These are phyloP conservation scores for Bipolaris gigantea DNA, from an alignment of 2,329 filamentous ascomycete species.

Conservation along the genomic window DNA sequence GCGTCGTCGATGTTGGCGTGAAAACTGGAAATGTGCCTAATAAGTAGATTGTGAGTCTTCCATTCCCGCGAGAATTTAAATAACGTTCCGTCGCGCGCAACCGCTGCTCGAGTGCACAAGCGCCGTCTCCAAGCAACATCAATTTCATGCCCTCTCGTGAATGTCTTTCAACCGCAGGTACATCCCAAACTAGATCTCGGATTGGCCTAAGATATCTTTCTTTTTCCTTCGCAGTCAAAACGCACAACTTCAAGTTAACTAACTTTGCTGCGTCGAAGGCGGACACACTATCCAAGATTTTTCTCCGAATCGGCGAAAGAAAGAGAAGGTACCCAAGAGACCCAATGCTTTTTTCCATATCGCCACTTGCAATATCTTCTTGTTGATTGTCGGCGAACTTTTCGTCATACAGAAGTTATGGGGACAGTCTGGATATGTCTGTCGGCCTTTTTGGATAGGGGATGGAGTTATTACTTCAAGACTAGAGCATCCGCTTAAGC, in stretches of 20 bases:
- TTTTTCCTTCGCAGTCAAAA: not conserved
- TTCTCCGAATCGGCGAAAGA: not conserved
- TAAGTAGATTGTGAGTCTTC: not conserved
- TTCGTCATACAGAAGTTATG: not conserved
- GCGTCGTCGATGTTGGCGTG: not conserved
- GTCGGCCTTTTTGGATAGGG: not conserved
- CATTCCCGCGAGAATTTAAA: not conserved
- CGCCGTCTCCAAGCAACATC: not conserved
- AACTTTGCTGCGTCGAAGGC: slow-evolving; percentile 1
- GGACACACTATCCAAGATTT: not conserved
- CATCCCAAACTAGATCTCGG: not conserved
- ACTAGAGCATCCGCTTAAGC: not conserved
- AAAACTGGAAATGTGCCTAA: not conserved
- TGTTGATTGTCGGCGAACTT: not conserved
- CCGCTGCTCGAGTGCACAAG: slow-evolving; percentile 1
- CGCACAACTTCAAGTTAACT: not conserved
- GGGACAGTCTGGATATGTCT: not conserved
- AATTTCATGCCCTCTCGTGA: slow-evolving; percentile 1
- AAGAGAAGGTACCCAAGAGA: slow-evolving; percentile 1
- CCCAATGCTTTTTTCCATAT: not conserved
- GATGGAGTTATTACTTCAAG: not conserved
- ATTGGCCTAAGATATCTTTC: not conserved
- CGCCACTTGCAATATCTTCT: not conserved
- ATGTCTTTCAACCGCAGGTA: not conserved
- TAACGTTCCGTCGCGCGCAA: slow-evolving; percentile 1